Evolutionary conservation across 495 filamentous ascomycete species (phyloP).

Genomic region (Aspergillus affinis): DNA sequence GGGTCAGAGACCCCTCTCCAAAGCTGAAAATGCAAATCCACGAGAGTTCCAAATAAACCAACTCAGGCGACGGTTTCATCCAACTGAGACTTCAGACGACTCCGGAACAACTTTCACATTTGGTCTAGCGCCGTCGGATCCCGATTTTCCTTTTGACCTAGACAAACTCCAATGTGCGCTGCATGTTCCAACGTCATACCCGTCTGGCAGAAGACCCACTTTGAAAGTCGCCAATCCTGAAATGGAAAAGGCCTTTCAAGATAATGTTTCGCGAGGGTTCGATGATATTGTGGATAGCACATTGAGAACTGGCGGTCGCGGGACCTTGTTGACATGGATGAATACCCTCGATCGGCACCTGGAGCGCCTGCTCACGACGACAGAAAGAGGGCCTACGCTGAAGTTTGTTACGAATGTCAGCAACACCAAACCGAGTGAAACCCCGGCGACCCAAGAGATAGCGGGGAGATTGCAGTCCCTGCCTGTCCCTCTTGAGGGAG

Average conservation of each 20-base stretch:
- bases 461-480: slow-evolving; percentile 35
- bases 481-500: slow-evolving; percentile 2
- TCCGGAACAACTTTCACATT: slow-evolving; percentile 61
- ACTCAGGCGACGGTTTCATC: slow-evolving; percentile 68
- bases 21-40: slow-evolving; percentile 64
- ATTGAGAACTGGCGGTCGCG: slow-evolving; percentile 45
- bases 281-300: slow-evolving; percentile 58
- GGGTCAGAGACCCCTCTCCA: slow-evolving; percentile 64
- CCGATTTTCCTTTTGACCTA: slow-evolving; percentile 82
- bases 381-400: slow-evolving; percentile 73
- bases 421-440: slow-evolving; percentile 30
- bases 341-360: slow-evolving; percentile 75
- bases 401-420: slow-evolving; percentile 68
- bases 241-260: slow-evolving; percentile 75
- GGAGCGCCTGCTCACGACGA: slow-evolving; percentile 67
- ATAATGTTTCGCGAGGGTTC: slow-evolving; percentile 81
- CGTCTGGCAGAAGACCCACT: slow-evolving; percentile 48
- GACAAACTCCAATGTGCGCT: slow-evolving; percentile 69
- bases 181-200: slow-evolving; percentile 65
- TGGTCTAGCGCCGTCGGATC: slow-evolving; percentile 74
- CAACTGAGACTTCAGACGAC: slow-evolving; percentile 53
- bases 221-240: slow-evolving; percentile 71
- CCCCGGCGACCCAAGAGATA: slow-evolving; percentile 43
- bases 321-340: slow-evolving; percentile 65
- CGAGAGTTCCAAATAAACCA: slow-evolving; percentile 76